These are phyloP conservation scores for Aspergillus flavus DNA, from an alignment of 2,329 filamentous ascomycete species.

Conservation along the genomic window DNA sequence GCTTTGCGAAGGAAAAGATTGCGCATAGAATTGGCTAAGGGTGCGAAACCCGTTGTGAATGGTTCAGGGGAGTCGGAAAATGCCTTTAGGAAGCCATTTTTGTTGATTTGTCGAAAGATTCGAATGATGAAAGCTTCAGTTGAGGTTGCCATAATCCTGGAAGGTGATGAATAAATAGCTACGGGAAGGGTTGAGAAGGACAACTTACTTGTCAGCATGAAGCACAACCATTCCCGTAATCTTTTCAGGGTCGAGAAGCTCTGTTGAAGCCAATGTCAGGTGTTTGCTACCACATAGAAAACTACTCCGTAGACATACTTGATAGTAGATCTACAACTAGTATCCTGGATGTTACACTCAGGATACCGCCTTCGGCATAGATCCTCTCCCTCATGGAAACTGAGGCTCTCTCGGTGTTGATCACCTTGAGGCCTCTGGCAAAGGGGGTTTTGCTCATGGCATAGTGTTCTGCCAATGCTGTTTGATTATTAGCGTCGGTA, in stretches of 20 bases:
- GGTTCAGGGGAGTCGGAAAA: slow-evolving; percentile 93
- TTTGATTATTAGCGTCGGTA: background rate
- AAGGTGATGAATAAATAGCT: slow-evolving; percentile 14
- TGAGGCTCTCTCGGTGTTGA: slow-evolving; percentile 92
- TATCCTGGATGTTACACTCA: slow-evolving; percentile 95
- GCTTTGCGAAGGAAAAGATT: slow-evolving; percentile 88
- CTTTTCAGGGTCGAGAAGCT: slow-evolving; percentile 74
- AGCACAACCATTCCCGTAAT: slow-evolving; percentile 86
- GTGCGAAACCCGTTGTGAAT: slow-evolving; percentile 84
- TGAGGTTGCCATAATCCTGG: slow-evolving; percentile 76
- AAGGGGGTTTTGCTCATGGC: slow-evolving; percentile 81
- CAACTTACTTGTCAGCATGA: slow-evolving; percentile 71
- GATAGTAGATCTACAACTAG: slow-evolving; percentile 91
- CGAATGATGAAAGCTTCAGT: slow-evolving; percentile 93
- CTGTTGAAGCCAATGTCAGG: slow-evolving; percentile 23
- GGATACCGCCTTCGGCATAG: slow-evolving; percentile 85
- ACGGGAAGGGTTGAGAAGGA: background rate
- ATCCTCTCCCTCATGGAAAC: slow-evolving; percentile 84
- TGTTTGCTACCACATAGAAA: background rate
- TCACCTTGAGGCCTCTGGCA: slow-evolving; percentile 81
- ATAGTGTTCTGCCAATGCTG: slow-evolving; percentile 87
- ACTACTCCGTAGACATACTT: slow-evolving; percentile 36
- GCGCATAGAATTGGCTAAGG: slow-evolving; percentile 85
- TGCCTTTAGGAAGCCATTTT: slow-evolving; percentile 88
- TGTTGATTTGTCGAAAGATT: slow-evolving; percentile 93